A percentile compares a stretch with the other conserved stretches of the same genome.
These are phyloP conservation scores for Annulohypoxylon truncatum DNA, from an alignment of 2,329 filamentous ascomycete genomes.

Conservation along the genomic window DNA sequence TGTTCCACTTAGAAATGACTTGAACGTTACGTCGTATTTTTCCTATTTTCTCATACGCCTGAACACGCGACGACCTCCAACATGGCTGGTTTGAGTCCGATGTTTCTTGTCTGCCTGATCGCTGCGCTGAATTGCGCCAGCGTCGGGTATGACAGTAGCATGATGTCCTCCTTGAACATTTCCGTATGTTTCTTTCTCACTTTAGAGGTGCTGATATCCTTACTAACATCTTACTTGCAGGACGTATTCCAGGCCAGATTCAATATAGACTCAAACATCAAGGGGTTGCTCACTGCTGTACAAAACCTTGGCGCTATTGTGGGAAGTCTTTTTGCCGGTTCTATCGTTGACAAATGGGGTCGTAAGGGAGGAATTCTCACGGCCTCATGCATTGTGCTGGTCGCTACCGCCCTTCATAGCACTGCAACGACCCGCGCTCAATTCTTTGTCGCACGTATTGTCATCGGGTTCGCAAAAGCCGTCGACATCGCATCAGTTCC, in stretches of 20 bases:
- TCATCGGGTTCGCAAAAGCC: not conserved
- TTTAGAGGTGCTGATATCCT: not conserved
- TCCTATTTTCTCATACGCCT: not conserved
- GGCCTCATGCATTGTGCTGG: not conserved
- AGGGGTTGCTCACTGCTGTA: not conserved
- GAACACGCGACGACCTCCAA: not conserved
- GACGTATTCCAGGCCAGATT: not conserved
- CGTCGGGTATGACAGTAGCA: not conserved
- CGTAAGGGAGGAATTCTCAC: not conserved
- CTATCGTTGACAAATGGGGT: not conserved
- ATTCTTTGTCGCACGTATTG: not conserved
- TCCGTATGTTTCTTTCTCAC: not conserved
- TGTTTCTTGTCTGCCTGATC: not conserved
- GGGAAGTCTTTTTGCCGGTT: not conserved
- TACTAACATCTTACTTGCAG: not conserved
- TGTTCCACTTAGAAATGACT: not conserved
- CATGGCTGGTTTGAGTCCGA: not conserved
- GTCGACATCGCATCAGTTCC: not conserved
- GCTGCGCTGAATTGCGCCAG: not conserved
- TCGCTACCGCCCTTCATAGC: not conserved
- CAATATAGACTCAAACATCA: not conserved
- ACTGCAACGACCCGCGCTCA: not conserved
- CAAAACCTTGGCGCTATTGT: constrained; percentile 1
- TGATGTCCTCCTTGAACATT: constrained; percentile 1
- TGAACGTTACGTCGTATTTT: not conserved